Evolutionary conservation across 2,329 filamentous ascomycete genomes (phyloP).

Genomic region (Aspergillus ruber): DNA sequence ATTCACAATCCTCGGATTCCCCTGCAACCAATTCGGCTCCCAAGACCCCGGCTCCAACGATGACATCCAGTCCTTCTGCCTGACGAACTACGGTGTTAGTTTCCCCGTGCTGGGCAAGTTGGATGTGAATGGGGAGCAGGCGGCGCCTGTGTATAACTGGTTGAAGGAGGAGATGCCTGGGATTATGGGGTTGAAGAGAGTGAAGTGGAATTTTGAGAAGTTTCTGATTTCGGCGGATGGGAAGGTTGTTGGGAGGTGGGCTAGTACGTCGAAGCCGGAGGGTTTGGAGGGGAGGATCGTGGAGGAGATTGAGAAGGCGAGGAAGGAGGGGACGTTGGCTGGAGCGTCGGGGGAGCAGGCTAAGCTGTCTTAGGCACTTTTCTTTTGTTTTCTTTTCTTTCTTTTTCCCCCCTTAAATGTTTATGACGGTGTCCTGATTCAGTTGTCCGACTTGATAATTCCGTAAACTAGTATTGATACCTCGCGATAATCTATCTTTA

Average conservation of each 20-base stretch:
- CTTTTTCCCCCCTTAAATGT: too few relatives aligned
- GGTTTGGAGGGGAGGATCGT: conserved; percentile 67
- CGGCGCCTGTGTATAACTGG: conserved; percentile 74
- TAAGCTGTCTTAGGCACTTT: conserved; percentile 13
- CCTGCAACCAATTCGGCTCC: conserved; percentile 92
- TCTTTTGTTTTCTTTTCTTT: too few relatives aligned
- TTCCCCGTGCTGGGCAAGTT: conserved; percentile 91
- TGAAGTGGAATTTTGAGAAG: conserved; percentile 99
- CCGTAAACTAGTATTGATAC: too few relatives aligned
- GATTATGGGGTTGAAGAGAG: conserved; percentile 74
- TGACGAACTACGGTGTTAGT: conserved; percentile 85
- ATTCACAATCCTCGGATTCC: conserved; percentile 88
- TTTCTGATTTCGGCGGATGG: conserved; percentile 85
- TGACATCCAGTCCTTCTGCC: conserved; percentile 78
- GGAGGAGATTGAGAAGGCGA: conserved; percentile 60
- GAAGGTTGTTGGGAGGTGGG: conserved; percentile 78
- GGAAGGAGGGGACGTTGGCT: conserved; percentile 30
- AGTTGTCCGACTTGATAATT: neutral
- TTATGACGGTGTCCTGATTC: neutral
- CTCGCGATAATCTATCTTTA: too few relatives aligned
- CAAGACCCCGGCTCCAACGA: conserved; percentile 84
- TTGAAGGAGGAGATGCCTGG: conserved; percentile 67
- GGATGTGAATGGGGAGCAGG: conserved; percentile 82
- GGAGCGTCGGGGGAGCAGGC: conserved; percentile 16
- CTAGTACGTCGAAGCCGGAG: conserved; percentile 81